phyloP scores from a whole-genome alignment of 495 filamentous ascomycete genomes.

The Copromyces sp. region DNA sequence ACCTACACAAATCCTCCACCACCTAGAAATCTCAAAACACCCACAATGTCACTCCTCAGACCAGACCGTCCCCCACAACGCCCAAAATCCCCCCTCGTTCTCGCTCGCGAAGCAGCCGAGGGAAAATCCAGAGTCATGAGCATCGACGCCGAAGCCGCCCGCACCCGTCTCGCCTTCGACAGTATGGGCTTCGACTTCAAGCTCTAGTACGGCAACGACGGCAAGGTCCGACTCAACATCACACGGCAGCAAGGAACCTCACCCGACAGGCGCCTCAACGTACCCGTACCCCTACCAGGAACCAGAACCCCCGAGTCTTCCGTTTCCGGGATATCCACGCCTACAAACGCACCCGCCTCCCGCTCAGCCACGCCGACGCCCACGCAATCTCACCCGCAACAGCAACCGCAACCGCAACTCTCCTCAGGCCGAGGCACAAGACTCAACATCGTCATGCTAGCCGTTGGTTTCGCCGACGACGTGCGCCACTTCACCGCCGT shows the following conservation, averaged over 20 bases:
- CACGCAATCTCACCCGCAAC: not conserved
- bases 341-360: not conserved
- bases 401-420: not conserved
- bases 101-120: not conserved
- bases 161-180: not conserved
- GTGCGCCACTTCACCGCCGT: constrained; percentile 53
- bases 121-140: not conserved
- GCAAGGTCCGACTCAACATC: not conserved
- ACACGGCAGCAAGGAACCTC: not conserved
- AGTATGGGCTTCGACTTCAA: not conserved
- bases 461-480: constrained; percentile 52
- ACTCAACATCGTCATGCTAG: constrained; percentile 54
- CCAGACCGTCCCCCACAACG: not conserved
- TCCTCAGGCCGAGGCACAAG: not conserved
- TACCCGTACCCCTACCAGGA: not conserved
- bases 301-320: not conserved
- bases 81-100: not conserved
- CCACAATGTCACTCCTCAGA: not conserved
- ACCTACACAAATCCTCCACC: not conserved
- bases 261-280: not conserved
- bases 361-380: not conserved
- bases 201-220: not conserved
- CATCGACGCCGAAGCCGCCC: not conserved
- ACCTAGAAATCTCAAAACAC: not conserved
- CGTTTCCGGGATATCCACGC: not conserved